Evolutionary conservation across 495 filamentous ascomycete species (phyloP), one percentile per base, ranked within the genome.

Genomic region (Xylaria palmicola): DNA sequence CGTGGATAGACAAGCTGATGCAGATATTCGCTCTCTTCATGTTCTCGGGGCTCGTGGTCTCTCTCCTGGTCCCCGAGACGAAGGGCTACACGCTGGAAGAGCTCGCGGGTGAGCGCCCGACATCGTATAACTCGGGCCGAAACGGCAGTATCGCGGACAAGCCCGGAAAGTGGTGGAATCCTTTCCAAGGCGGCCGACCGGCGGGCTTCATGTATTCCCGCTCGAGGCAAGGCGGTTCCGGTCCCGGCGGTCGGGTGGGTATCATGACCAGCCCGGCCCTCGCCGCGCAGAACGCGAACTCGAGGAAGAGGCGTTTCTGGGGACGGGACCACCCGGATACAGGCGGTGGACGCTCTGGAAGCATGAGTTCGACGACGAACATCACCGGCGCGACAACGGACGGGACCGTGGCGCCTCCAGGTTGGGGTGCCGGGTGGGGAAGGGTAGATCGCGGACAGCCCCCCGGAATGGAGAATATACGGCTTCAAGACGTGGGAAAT

Each of bases 11-110:
- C 73, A 86, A 90, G 62, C 82, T 92, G 43, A 88, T 91, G 86
- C 79, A 91, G 74, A 90, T 92, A 60, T 92, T 88, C 70, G 87
- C 86, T 12, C 75, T 84, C 27, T 91, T 92, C 75, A 91, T 92
- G 89, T 78, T 91, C 34, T 81, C 74, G 50, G 89, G 89, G 62
- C 77, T 83, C 53, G 77, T 89, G 41, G 86, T 84, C 4, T 83
- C 85, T 4, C 68, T 89, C 6, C 68, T 91, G 43, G 86, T 92
- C 43, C 90, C 90, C 0, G 90, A 92, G 75, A 91, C 88, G 1
- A 91, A 90, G 76, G 80, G 88, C 3, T 80, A 84, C 70, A 90
- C 84, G 0, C 73, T 86, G 29, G 84, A 86, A 66, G 74, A 81
- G 54, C 68, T 86, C 45, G 74, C 81, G 4, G 81, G 76, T 0